Evolutionary conservation across 2,329 filamentous ascomycete genomes (phyloP).

Genomic region (Clonostachys sp.): DNA sequence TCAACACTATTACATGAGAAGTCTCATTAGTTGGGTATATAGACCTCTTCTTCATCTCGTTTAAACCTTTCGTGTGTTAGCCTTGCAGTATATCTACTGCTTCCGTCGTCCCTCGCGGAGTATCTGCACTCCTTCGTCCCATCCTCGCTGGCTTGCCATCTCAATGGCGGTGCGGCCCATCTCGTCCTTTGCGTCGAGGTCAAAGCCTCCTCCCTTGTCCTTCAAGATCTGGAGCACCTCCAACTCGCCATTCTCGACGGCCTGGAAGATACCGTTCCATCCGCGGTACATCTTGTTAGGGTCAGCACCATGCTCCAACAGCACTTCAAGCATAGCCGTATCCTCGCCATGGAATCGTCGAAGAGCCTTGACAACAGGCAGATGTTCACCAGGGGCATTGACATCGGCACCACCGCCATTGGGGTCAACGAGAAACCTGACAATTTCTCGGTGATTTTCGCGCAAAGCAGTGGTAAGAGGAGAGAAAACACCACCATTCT

Average conservation of each 20-base stretch:
- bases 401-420: slow-evolving; percentile 51
- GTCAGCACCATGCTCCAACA: slow-evolving; percentile 60
- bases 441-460: slow-evolving; percentile 57
- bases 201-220: slow-evolving; percentile 37
- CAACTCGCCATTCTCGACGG: slow-evolving; percentile 58
- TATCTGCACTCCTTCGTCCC: slow-evolving; percentile 51
- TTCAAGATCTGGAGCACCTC: slow-evolving; percentile 47
- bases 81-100: too few relatives aligned
- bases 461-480: slow-evolving; percentile 64
- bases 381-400: slow-evolving; percentile 65
- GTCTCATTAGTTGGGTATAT: too few relatives aligned
- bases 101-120: slow-evolving; percentile 14
- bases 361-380: slow-evolving; percentile 67
- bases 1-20: too few relatives aligned
- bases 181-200: slow-evolving; percentile 49
- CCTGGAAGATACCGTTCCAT: slow-evolving; percentile 63
- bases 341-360: slow-evolving; percentile 52
- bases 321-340: slow-evolving; percentile 55
- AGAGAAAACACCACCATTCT: slow-evolving; percentile 69
- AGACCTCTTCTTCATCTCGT: too few relatives aligned
- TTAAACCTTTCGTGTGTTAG: too few relatives aligned
- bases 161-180: slow-evolving; percentile 48
- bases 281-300: slow-evolving; percentile 64
- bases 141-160: slow-evolving; percentile 52
- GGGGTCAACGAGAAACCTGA: slow-evolving; percentile 55